These are phyloP conservation scores for Fusarium liriodendri DNA, from an alignment of 2,329 filamentous ascomycete species.

Conservation along the genomic window DNA sequence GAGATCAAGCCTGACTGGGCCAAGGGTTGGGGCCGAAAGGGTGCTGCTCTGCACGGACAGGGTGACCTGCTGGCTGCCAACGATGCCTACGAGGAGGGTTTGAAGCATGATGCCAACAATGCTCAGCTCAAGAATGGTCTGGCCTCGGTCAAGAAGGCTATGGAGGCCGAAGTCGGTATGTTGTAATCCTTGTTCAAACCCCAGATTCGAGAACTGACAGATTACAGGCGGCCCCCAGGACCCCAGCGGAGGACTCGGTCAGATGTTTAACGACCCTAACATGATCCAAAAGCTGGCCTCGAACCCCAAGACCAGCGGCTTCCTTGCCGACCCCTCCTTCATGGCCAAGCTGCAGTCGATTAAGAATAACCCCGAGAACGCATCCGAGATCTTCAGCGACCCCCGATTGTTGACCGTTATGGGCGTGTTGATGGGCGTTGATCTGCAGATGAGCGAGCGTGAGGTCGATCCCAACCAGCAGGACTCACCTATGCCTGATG, in stretches of 20 bases:
- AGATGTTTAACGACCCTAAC: constrained; percentile 94
- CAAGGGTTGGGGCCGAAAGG: constrained; percentile 95
- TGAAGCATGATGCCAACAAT: constrained; percentile 92
- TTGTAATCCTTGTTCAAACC: not conserved
- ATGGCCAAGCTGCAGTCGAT: constrained; percentile 90
- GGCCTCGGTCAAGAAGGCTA: constrained; percentile 85
- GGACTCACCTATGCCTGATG: constrained; percentile 83
- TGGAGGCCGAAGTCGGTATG: constrained; percentile 68
- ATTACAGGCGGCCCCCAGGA: constrained; percentile 57
- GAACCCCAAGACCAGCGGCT: constrained; percentile 91
- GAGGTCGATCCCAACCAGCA: constrained; percentile 50
- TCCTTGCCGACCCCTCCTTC: constrained; percentile 86
- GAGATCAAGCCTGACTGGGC: constrained; percentile 98
- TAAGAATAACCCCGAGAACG: constrained; percentile 81
- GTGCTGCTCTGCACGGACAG: constrained; percentile 87
- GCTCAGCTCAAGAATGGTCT: constrained; percentile 92
- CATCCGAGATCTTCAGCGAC: constrained; percentile 86
- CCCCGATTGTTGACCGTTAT: constrained; percentile 94
- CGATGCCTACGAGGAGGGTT: constrained; percentile 93
- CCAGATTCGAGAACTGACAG: constrained; percentile 6
- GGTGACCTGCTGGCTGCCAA: constrained; percentile 87
- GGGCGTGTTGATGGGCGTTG: constrained; percentile 91
- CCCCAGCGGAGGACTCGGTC: constrained; percentile 80
- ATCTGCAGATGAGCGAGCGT: constrained; percentile 72
- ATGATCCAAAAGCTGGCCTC: constrained; percentile 88